phyloP scores from a whole-genome alignment of 768 basidiomycete species.

The Chalciporus pseudorubinellus region DNA sequence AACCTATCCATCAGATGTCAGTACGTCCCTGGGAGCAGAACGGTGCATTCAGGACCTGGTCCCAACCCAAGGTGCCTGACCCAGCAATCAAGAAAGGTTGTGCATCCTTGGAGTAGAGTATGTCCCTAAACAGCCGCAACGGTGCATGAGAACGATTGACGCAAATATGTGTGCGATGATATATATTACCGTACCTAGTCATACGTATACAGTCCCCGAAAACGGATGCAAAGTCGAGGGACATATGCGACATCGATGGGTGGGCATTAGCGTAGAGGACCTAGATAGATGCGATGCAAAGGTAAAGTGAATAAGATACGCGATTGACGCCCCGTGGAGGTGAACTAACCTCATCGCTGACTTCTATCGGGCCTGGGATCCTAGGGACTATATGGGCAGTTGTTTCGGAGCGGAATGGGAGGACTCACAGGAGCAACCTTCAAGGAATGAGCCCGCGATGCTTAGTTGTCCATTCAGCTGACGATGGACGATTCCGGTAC shows the following conservation, averaged over 20 bases:
- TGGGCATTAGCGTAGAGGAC: conserved; percentile 94
- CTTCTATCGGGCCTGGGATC: conserved; percentile 64
- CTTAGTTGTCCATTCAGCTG: conserved; percentile 16
- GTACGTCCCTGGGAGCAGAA: background rate
- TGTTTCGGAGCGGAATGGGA: background rate
- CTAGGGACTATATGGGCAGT: conserved; percentile 28
- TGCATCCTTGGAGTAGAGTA: conserved; percentile 71
- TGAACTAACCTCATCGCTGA: conserved; percentile 52
- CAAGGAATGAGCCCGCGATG: conserved; percentile 13
- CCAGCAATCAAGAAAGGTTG: conserved; percentile 96
- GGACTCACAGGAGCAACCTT: conserved; percentile 49
- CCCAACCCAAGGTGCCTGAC: conserved; percentile 96
- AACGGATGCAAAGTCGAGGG: conserved; percentile 81
- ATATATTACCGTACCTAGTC: conserved; percentile 52
- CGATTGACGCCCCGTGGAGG: background rate
- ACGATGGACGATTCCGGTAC: conserved; percentile 22
- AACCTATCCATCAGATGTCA: conserved; percentile 49
- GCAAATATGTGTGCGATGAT: background rate
- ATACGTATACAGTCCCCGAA: conserved; percentile 89
- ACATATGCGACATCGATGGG: conserved; percentile 85
- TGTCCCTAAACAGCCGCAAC: conserved; percentile 44
- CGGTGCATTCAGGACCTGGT: conserved; percentile 55
- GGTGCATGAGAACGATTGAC: background rate
- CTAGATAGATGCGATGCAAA: conserved; percentile 28
- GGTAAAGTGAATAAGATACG: background rate